Percentiles rank a stretch among this genome's conserved stretches.
Conservation (phyloP, 306 rosid genomes). For the Pyrus betulifolia region DNA sequence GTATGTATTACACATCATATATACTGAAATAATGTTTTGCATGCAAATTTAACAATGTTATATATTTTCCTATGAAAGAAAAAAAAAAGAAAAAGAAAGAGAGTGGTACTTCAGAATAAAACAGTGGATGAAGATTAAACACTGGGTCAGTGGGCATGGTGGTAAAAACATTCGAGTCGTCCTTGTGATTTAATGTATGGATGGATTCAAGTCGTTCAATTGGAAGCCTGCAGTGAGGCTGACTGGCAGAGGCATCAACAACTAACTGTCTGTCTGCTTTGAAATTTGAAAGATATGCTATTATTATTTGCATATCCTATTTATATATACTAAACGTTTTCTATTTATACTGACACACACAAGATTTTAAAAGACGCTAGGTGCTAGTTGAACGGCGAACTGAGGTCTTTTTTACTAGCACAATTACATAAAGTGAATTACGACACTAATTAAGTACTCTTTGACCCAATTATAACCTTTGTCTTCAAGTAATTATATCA, state of each 20-base stretch:
- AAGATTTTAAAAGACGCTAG: too few relatives aligned
- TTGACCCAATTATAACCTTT: slow-evolving; percentile 4
- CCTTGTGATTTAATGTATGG: neutral
- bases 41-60: neutral
- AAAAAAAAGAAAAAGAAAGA: neutral
- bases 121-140: neutral
- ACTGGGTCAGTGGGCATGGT: neutral
- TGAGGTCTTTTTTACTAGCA: too few relatives aligned
- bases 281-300: neutral
- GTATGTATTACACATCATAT: neutral
- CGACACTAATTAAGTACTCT: neutral
- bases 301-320: neutral
- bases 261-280: neutral
- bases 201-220: neutral
- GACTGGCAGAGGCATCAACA: too few relatives aligned
- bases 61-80: neutral
- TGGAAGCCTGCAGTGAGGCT: neutral
- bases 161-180: neutral
- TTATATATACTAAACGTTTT: neutral
- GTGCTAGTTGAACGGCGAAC: rapidly evolving
- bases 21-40: neutral
- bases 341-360: neutral
- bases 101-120: neutral
- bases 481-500: neutral
- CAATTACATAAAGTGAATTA: too few relatives aligned